These are phyloP conservation scores for Grigorovia jiainica DNA, from an alignment of 805 yeast species.

Conservation along the genomic window DNA sequence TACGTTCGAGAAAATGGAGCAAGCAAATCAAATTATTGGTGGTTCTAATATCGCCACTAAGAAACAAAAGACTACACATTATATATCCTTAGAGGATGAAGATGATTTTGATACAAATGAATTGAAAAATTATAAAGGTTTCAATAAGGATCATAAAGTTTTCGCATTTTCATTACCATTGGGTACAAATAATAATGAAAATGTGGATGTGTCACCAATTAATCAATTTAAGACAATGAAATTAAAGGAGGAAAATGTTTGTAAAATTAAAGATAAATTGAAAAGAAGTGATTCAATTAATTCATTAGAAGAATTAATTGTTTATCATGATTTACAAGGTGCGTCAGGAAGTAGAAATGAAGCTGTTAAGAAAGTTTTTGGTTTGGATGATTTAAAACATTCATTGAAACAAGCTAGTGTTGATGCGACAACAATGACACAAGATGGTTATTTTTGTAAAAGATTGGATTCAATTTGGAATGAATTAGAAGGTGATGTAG, in stretches of 20 bases:
- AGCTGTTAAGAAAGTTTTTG: constrained; percentile 59
- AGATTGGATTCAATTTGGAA: constrained; percentile 40
- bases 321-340: constrained; percentile 45
- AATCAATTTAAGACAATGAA: constrained; percentile 12
- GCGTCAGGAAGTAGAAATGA: constrained; percentile 58
- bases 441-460: constrained; percentile 18
- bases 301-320: constrained; percentile 53
- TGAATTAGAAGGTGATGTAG: constrained; percentile 65
- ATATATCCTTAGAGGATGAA: constrained; percentile 7
- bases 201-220: constrained; percentile 3
- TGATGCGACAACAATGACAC: constrained; percentile 13
- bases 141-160: constrained; percentile 21
- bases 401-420: constrained; percentile 16
- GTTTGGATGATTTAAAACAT: constrained; percentile 33
- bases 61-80: constrained; percentile 3
- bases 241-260: background rate
- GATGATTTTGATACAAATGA: constrained; percentile 10
- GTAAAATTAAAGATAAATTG: constrained; percentile 24
- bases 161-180: constrained; percentile 33
- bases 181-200: constrained; percentile 21
- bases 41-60: constrained; percentile 7
- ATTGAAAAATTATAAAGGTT: constrained; percentile 4
- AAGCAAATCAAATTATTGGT: constrained; percentile 10
- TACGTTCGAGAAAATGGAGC: constrained; percentile 7
- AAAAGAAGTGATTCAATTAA: constrained; percentile 48